Evolutionary conservation across 306 rosid genomes (phyloP).

Genomic region (Coriaria nepalensis): DNA sequence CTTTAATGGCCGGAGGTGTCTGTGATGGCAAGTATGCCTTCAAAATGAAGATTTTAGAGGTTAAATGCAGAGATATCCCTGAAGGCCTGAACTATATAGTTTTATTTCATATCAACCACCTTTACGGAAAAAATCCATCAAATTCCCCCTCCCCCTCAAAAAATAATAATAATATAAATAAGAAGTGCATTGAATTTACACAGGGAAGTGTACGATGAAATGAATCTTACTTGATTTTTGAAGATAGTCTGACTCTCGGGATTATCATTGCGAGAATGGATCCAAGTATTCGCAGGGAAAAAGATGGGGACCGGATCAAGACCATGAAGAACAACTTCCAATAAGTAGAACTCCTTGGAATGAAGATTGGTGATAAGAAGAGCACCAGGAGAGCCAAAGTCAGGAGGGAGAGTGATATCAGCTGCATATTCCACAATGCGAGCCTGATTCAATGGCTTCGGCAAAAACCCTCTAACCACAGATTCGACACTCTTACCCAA

Average conservation of each 20-base stretch:
- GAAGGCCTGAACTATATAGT: not conserved
- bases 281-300: slow-evolving; percentile 88
- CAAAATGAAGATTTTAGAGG: not conserved
- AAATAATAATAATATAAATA: not conserved
- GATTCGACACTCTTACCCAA: slow-evolving; percentile 46
- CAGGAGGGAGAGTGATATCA: slow-evolving; percentile 42
- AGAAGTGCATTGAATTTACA: not conserved
- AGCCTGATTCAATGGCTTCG: slow-evolving; percentile 33
- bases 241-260: slow-evolving; percentile 66
- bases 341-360: slow-evolving; percentile 58
- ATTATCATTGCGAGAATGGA: slow-evolving; percentile 59
- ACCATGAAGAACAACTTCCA: slow-evolving; percentile 61
- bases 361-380: slow-evolving; percentile 65
- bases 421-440: slow-evolving; percentile 58
- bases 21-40: slow-evolving; percentile 75
- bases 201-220: not conserved
- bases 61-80: not conserved
- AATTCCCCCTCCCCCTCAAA: too few relatives aligned
- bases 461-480: slow-evolving; percentile 63
- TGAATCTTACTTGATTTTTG: slow-evolving; percentile 47
- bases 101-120: too few relatives aligned
- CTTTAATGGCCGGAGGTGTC: slow-evolving; percentile 75
- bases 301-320: slow-evolving; percentile 57
- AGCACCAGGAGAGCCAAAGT: slow-evolving; percentile 74
- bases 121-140: too few relatives aligned